Evolutionary conservation across 2,329 filamentous ascomycete genomes (phyloP), one percentile per base, ranked within the genome.

Genomic region (Fusarium udum): DNA sequence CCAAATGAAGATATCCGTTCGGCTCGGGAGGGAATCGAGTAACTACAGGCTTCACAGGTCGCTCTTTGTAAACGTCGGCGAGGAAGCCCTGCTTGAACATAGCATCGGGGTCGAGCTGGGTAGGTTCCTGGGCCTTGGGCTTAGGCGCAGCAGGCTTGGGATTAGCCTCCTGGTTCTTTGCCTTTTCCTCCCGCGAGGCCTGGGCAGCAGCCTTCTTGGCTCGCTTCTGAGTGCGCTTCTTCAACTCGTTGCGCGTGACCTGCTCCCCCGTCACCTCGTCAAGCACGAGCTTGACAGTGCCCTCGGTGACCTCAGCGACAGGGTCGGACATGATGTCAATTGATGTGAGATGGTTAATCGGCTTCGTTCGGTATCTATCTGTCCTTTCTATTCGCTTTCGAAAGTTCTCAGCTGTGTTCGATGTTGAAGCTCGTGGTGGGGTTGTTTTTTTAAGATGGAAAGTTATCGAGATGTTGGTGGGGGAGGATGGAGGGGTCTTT

Each of bases 1-100:
- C 95, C 76, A 98, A 93, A 80, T 98, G 95, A 15, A 98, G 88
- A 81, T 92, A 98, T 61, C 95, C 96, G 81, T 98, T 98, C 53
- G 96, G 96, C 83, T 95, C 93, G 26, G 93, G 93, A 5, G 93
- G 93, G 79, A 95, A 95, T 75, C 93, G 90, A 8, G 92, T 95
- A 55, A 92, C 82, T 26, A 92, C 90, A 20, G 85, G 83, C 74
- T 88, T 88, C 49, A 86, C 84, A 4, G 91, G 91, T 55, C 90
- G 87, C 82, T 92, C 89, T 69, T 91, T 88, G 83, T 91, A 93
- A 36, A 95, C 92, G 8, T 92, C 90, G 58, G 88, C 86, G 40
- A 95, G 87, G 83, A 94, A 95, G 43, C 93, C 93, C 78, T 91
- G 88, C 83, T 93, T 93, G 86, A 95, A 95, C 89, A 95, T 95